A percentile compares a stretch with the other conserved stretches of the same genome.
Conservation (phyloP, 768 basidiomycete species). For the Psilocybe tampanensis region DNA sequence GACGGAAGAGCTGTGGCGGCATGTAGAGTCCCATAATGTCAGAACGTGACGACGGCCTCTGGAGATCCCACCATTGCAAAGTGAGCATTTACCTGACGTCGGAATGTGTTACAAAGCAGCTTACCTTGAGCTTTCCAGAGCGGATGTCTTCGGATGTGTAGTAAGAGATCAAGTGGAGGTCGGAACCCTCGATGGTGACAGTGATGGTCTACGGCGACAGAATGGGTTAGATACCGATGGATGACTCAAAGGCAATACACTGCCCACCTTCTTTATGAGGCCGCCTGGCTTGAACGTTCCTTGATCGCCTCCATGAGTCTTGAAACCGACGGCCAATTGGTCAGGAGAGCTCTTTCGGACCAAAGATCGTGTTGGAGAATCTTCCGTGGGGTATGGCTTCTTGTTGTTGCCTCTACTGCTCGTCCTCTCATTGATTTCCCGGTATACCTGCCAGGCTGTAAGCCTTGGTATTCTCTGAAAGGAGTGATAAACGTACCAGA, state of each 20-base stretch:
- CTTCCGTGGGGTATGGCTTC: constrained; percentile 54
- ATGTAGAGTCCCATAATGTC: constrained; percentile 77
- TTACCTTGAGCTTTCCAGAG: constrained; percentile 61
- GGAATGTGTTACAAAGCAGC: not conserved
- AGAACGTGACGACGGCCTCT: constrained; percentile 67
- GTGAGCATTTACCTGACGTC: not conserved
- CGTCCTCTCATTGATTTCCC: constrained; percentile 74
- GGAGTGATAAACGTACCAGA: constrained; percentile 49
- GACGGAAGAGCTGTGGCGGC: constrained; percentile 75
- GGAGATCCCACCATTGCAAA: constrained; percentile 11
- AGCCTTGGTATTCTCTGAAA: constrained; percentile 1
- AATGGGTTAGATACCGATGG: not conserved
- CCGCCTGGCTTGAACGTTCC: constrained; percentile 72
- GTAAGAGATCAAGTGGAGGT: constrained; percentile 84
- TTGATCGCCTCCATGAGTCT: constrained; percentile 41
- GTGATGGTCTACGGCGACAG: constrained; percentile 71
- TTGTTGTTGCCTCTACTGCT: constrained; percentile 55
- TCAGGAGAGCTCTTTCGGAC: constrained; percentile 44
- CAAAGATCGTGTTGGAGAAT: constrained; percentile 39
- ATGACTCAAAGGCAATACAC: not conserved
- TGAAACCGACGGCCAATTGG: constrained; percentile 35
- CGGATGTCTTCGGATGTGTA: constrained; percentile 81
- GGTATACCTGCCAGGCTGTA: constrained; percentile 63
- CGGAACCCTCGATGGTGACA: constrained; percentile 74
- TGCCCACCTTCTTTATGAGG: constrained; percentile 75